Evolutionary conservation across 208 protist genomes (phyloP).

Genomic region (Trichomonas gallinae): DNA sequence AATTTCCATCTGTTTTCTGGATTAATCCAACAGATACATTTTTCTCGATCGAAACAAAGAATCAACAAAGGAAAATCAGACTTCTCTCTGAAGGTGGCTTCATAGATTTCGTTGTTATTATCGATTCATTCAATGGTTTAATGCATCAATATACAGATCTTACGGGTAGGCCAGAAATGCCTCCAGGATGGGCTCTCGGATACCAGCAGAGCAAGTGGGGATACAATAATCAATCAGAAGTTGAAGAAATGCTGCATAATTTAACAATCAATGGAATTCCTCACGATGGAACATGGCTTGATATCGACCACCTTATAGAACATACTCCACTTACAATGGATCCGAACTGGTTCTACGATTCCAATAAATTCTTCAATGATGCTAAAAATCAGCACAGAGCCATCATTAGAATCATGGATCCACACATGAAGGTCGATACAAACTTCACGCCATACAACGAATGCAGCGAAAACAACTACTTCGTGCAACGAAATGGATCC

Average conservation of each 20-base stretch:
- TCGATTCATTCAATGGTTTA: conserved; percentile 62
- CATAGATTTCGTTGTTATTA: conserved; percentile 82
- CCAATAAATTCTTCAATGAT: neutral
- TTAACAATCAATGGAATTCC: conserved; percentile 11
- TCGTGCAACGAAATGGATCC: neutral
- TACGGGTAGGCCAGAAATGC: conserved; percentile 71
- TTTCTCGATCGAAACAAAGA: neutral
- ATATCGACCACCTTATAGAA: conserved; percentile 94
- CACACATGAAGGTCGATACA: neutral
- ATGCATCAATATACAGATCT: conserved; percentile 70
- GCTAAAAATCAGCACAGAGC: neutral
- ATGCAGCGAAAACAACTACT: neutral
- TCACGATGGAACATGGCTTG: conserved; percentile 89
- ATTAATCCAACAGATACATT: conserved; percentile 14
- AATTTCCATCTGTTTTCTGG: neutral
- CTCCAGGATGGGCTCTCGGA: conserved; percentile 80
- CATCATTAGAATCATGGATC: neutral
- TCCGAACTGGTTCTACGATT: neutral
- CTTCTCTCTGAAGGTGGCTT: conserved; percentile 74
- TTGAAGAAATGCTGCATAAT: neutral
- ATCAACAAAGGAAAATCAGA: conserved; percentile 35
- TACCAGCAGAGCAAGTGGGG: conserved; percentile 94
- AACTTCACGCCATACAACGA: neutral
- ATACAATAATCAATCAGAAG: conserved; percentile 48
- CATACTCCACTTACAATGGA: conserved; percentile 59